Conservation (phyloP, 75 land plant species). For the Pinus taeda region DNA sequence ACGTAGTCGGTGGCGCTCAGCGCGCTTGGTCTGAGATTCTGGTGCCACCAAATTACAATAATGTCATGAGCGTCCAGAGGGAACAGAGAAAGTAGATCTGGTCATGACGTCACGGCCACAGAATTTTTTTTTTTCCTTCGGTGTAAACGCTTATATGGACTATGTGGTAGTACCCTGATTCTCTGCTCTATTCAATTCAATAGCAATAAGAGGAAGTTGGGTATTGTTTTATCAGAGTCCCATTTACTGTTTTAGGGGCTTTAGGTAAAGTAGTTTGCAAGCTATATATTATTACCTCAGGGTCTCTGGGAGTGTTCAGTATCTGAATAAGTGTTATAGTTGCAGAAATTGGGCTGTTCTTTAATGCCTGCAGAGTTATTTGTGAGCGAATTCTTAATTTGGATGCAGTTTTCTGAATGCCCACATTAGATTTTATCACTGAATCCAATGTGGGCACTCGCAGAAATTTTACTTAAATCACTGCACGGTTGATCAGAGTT, state of each 20-base stretch:
- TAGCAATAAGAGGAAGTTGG: not conserved
- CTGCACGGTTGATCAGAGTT: not conserved
- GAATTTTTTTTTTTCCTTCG: no score
- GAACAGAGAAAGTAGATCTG: no score
- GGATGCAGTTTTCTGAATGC: no score
- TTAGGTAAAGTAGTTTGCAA: not conserved
- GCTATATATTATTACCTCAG: no score
- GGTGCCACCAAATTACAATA: not conserved
- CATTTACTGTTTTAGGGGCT: not conserved
- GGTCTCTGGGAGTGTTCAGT: not conserved
- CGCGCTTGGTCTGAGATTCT: not conserved
- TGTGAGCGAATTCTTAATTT: no score
- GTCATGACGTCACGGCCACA: no score
- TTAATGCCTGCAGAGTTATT: not conserved
- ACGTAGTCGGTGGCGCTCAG: not conserved
- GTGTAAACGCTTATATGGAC: not conserved
- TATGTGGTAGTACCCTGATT: not conserved
- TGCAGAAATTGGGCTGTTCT: not conserved
- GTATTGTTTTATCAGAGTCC: not conserved
- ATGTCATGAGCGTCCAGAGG: no score
- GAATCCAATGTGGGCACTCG: slow-evolving; percentile 4
- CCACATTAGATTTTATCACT: not conserved
- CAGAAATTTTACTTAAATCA: not conserved
- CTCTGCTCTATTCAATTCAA: no score
- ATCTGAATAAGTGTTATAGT: not conserved